These are phyloP conservation scores for Neurospora sp. DNA, from an alignment of 495 filamentous ascomycete genomes.

Conservation along the genomic window DNA sequence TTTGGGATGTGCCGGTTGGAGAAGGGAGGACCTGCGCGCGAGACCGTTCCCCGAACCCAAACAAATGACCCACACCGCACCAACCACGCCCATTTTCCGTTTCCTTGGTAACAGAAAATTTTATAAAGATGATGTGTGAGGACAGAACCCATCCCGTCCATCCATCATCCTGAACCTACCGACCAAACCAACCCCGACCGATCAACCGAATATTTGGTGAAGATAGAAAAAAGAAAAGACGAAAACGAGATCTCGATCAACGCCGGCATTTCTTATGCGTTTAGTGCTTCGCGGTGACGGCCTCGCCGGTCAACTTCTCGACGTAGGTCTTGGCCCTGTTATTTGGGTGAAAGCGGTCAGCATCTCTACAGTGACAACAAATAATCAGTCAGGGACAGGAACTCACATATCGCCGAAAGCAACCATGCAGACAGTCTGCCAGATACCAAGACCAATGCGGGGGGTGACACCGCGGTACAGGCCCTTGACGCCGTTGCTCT, in stretches of 20 bases:
- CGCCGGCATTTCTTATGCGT: constrained; percentile 8
- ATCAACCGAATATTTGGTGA: constrained; percentile 3
- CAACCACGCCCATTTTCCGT: not conserved
- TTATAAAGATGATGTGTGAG: not conserved
- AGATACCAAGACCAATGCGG: constrained; percentile 87
- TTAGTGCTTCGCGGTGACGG: constrained; percentile 96
- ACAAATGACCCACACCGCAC: not conserved
- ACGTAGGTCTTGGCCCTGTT: constrained; percentile 94
- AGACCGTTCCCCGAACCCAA: not conserved
- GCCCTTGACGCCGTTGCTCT: constrained; percentile 77
- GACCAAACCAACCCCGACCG: not conserved
- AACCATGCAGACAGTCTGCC: constrained; percentile 99
- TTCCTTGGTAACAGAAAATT: not conserved
- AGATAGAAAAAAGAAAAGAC: constrained; percentile 8
- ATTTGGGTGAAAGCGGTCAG: constrained; percentile 5
- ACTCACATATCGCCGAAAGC: constrained; percentile 97
- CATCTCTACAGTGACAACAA: not conserved
- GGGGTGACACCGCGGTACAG: constrained; percentile 94
- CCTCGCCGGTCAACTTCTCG: constrained; percentile 90
- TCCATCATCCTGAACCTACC: not conserved
- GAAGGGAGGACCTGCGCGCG: not conserved
- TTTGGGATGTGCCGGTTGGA: not conserved
- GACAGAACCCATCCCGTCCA: not conserved
- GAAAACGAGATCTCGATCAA: not conserved
- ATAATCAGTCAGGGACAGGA: not conserved